Evolutionary conservation across 1,139 yeast genomes (phyloP).

Genomic region (Suhomyces taliae): DNA sequence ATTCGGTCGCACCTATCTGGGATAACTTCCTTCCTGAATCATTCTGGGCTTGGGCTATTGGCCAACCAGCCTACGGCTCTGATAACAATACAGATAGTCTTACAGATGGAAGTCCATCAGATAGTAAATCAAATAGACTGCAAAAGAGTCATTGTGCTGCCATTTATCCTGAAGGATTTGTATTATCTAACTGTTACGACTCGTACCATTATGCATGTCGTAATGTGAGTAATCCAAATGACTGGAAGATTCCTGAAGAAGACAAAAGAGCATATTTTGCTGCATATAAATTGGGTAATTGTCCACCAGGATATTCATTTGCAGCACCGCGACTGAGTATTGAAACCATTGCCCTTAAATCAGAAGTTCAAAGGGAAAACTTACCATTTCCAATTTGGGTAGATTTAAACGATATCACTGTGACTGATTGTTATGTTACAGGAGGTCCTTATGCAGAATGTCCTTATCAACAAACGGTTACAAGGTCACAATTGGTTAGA

Average conservation of each 20-base stretch:
- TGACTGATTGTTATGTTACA: conserved; percentile 76
- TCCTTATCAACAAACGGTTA: conserved; percentile 65
- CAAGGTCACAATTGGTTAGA: conserved; percentile 57
- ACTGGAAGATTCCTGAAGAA: conserved; percentile 48
- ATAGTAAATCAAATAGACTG: conserved; percentile 18
- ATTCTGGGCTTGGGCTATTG: conserved; percentile 73
- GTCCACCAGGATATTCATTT: conserved; percentile 55
- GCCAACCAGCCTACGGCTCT: conserved; percentile 46
- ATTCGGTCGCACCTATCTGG: conserved; percentile 3
- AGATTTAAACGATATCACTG: conserved; percentile 76
- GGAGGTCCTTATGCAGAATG: conserved; percentile 82
- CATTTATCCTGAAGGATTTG: conserved; percentile 51
- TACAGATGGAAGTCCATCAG: neutral
- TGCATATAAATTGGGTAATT: conserved; percentile 34
- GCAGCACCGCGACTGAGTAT: conserved; percentile 55
- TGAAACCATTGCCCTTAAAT: conserved; percentile 35
- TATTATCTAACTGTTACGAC: conserved; percentile 63
- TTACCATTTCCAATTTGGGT: conserved; percentile 62
- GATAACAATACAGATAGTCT: conserved; percentile 12
- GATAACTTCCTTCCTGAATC: conserved; percentile 27
- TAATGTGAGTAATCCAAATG: conserved; percentile 32
- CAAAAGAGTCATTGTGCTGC: conserved; percentile 65
- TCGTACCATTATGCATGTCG: conserved; percentile 58
- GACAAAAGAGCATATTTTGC: conserved; percentile 50
- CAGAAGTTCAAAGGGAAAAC: conserved; percentile 19